Conservation (phyloP, 2,329 filamentous ascomycete genomes). For the Calonectria pauciramosa region DNA sequence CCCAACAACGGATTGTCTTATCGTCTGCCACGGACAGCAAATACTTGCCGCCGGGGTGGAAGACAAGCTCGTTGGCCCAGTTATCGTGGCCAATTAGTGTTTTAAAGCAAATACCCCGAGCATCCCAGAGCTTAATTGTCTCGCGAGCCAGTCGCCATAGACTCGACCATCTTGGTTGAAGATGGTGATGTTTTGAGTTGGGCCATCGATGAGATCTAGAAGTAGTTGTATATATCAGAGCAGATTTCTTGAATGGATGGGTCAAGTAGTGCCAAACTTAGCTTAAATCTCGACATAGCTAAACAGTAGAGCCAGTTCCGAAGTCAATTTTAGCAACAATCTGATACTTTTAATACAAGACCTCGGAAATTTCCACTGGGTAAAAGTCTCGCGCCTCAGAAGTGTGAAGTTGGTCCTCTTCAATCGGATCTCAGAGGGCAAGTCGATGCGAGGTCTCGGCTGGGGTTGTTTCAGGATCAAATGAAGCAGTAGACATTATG, state of each 20-base stretch:
- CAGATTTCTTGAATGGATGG: neutral
- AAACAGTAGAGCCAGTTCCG: slow-evolving; percentile 58
- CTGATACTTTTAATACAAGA: slow-evolving; percentile 54
- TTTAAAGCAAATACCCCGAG: slow-evolving; percentile 85
- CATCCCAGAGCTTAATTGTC: slow-evolving; percentile 95
- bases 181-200: slow-evolving; percentile 87
- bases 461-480: neutral
- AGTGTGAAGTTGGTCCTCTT: slow-evolving; percentile 55
- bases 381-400: slow-evolving; percentile 54
- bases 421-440: slow-evolving; percentile 22
- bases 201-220: slow-evolving; percentile 77
- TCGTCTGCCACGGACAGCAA: slow-evolving; percentile 91
- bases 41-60: slow-evolving; percentile 94
- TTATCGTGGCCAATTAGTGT: slow-evolving; percentile 92
- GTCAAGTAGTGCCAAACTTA: neutral
- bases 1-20: slow-evolving; percentile 94
- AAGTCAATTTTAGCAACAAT: slow-evolving; percentile 56
- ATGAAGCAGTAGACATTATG: neutral
- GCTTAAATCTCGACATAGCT: slow-evolving; percentile 51
- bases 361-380: slow-evolving; percentile 53
- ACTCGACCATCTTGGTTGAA: slow-evolving; percentile 82
- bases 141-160: slow-evolving; percentile 87
- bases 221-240: neutral
- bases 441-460: neutral
- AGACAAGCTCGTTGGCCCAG: slow-evolving; percentile 88